These are phyloP conservation scores for Phascolomyces articulosus DNA, from an alignment of 371 early-diverging fungal genomes.

Conservation along the genomic window DNA sequence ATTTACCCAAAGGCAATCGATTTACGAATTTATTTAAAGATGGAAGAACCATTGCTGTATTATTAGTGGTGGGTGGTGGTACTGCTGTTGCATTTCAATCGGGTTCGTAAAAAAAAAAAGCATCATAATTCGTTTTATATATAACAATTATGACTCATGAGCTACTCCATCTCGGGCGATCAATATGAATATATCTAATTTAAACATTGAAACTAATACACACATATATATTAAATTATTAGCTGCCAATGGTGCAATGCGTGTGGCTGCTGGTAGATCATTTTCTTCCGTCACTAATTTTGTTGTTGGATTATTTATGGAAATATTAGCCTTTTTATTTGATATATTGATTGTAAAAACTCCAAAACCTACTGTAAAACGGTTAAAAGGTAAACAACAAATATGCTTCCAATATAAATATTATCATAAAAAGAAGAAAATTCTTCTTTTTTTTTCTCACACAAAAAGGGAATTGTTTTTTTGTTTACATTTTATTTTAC, in stretches of 20 bases:
- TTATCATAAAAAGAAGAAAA: not conserved
- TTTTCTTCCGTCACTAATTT: slow-evolving; percentile 33
- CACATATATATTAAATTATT: not conserved
- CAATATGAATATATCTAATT: too few relatives aligned
- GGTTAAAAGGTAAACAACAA: slow-evolving; percentile 22
- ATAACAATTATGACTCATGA: not conserved
- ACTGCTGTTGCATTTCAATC: slow-evolving; percentile 16
- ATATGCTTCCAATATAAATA: not conserved
- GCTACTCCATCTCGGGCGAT: too few relatives aligned
- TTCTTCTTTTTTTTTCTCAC: not conserved
- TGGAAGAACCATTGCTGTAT: not conserved
- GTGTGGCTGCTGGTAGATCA: slow-evolving; percentile 31
- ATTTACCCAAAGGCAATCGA: not conserved
- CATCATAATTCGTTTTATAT: not conserved
- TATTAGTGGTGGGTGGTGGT: slow-evolving; percentile 12
- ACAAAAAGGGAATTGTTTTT: not conserved
- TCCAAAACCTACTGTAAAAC: slow-evolving; percentile 18
- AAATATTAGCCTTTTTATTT: slow-evolving; percentile 26
- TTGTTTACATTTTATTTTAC: not conserved
- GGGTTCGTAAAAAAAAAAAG: not conserved
- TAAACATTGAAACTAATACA: not conserved
- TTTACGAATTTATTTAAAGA: not conserved
- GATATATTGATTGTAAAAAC: slow-evolving; percentile 27
- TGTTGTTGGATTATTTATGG: slow-evolving; percentile 10
- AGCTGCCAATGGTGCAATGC: slow-evolving; percentile 38